Conservation (phyloP, 176 grass and related monocot genomes). For the Aegilops longissima region DNA sequence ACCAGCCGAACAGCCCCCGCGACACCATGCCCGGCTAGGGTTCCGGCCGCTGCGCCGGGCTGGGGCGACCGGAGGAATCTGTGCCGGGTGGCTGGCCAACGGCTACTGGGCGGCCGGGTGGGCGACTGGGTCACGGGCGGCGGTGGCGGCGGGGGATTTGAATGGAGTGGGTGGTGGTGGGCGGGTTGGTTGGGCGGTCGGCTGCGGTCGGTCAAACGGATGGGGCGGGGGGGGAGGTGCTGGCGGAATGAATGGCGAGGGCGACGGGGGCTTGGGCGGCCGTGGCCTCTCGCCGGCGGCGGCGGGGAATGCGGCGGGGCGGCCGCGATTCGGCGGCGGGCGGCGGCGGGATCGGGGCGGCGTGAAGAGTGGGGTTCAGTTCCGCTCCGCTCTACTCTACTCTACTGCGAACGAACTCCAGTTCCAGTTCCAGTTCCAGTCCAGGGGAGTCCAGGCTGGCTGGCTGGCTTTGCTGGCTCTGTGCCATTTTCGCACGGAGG, state of each 20-base stretch:
- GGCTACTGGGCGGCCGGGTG: not conserved
- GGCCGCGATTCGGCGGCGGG: not conserved
- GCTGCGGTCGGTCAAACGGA: conserved; percentile 20
- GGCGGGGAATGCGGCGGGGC: not conserved
- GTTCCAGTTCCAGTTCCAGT: not conserved
- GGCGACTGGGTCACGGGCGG: not conserved
- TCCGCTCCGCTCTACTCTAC: not conserved
- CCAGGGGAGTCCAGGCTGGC: not conserved
- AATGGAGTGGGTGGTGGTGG: not conserved
- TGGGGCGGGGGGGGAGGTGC: not conserved
- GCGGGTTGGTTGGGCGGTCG: not conserved
- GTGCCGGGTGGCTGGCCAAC: not conserved
- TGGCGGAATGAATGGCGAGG: not conserved
- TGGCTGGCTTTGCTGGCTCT: no score
- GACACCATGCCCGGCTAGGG: conserved; percentile 70
- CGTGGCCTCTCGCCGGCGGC: not conserved
- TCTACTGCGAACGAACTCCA: not conserved
- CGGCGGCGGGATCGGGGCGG: not conserved
- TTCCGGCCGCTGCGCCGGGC: not conserved
- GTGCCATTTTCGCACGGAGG: not conserved
- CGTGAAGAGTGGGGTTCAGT: not conserved
- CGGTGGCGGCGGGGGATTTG: conserved; percentile 44
- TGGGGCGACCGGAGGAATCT: not conserved
- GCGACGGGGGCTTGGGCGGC: not conserved
- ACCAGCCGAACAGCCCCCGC: conserved; percentile 94